Base-by-base conservation (phyloP, 345 rosid genomes). In the Salix exigua region DNA sequence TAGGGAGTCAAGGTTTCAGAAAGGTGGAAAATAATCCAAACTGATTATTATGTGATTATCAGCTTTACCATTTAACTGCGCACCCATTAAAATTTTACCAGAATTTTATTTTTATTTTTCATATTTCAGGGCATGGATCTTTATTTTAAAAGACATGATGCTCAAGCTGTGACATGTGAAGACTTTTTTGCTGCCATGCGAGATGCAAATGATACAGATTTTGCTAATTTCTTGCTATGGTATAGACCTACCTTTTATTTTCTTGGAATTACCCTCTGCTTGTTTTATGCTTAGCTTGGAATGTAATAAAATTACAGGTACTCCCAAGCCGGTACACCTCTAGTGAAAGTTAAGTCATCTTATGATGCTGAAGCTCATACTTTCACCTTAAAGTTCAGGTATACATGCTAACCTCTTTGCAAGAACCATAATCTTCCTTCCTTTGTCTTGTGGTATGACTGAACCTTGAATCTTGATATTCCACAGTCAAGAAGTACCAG, bases 131-230 rank as follows among this genome's bases (percentile, higher is more conserved):
- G 99, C 58, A 96, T 94, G 89, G 96, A 94, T 90, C 98, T 96
- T 78, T 94, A 96, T 70, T 94, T 96, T 76, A 55, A 91, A 83
- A 91, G 99, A 72, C 97, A 96, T 76, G 99, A 96, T 66, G 95
- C 93, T 55, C 98, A 94, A 85, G 99, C 99, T 30, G 99, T 96
- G 76, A 92, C 99, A 46, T 96, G 99, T 71, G 99, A 96, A 86
- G 96, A 96, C 82, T 96, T 94, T 81, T 96, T 80, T 75, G 94
- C 97, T 78, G 97, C 99, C 28, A 92, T 96, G 99, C 86, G 91
- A 80, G 99, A 96, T 85, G 97, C 99, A 76, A 96, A 96, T 86
- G 88, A 75, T 86, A 94, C 94, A 21, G 94, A 96, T 86, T 94
- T 94, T 79, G 91, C 95, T 23, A 96, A 96, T 86, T 96, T 96